Conservation (phyloP, 768 basidiomycete species). For the Mycena rebaudengoi region DNA sequence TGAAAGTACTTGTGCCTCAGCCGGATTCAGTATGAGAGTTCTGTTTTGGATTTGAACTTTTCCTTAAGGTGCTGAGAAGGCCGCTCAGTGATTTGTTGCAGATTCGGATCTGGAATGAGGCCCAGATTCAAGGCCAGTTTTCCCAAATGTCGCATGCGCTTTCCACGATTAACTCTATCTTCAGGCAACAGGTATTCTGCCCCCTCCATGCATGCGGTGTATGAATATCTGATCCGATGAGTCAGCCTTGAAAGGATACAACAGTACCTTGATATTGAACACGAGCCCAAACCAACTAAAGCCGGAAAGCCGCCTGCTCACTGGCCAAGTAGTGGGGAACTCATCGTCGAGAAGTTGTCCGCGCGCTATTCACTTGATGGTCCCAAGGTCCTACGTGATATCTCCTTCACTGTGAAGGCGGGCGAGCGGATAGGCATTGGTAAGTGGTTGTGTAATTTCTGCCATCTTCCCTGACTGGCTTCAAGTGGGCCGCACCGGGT, state of each 20-base stretch:
- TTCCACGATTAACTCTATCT: neutral
- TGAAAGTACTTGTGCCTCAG: too few species aligned
- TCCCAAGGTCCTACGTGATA: slow-evolving; percentile 61
- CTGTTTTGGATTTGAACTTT: too few species aligned
- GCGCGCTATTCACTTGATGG: slow-evolving; percentile 62
- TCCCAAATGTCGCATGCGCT: too few species aligned
- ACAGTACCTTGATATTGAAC: slow-evolving; percentile 62
- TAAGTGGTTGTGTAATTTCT: slow-evolving; percentile 17
- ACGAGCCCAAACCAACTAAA: slow-evolving; percentile 52
- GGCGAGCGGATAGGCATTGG: slow-evolving; percentile 66
- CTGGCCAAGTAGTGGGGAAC: slow-evolving; percentile 42
- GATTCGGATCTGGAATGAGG: too few species aligned
- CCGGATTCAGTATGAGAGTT: too few species aligned
- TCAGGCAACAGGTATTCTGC: slow-evolving; percentile 49
- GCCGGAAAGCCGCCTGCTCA: slow-evolving; percentile 62
- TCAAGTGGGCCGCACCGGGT: slow-evolving; percentile 53
- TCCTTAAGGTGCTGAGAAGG: too few species aligned
- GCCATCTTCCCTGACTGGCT: neutral
- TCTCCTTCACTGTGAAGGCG: slow-evolving; percentile 59
- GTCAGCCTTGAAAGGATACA: slow-evolving; percentile 57
- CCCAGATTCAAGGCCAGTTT: too few species aligned
- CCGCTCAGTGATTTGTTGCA: too few species aligned
- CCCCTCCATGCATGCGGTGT: too few species aligned
- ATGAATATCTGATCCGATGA: too few species aligned
- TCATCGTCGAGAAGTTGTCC: slow-evolving; percentile 40